Conservation (phyloP, 345 rosid genomes). For the Aegle marmelos region DNA sequence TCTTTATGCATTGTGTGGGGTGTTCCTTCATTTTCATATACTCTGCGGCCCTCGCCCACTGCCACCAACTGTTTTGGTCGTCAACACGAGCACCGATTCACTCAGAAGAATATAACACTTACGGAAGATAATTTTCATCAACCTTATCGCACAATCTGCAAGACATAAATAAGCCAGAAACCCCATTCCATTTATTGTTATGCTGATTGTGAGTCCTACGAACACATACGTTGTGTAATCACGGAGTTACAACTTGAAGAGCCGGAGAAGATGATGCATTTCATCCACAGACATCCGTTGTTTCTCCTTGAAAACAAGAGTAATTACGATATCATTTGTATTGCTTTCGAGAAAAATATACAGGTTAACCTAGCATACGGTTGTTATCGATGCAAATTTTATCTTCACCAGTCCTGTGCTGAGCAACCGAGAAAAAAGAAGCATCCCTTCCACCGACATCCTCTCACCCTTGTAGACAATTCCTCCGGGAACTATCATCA, state of each 20-base stretch:
- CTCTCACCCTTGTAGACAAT: not conserved
- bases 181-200: not conserved
- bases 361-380: not conserved
- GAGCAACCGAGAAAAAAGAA: not conserved
- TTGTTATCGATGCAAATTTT: not conserved
- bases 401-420: not conserved
- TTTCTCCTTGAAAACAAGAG: not conserved
- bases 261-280: not conserved
- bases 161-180: not conserved
- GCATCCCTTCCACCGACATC: not conserved
- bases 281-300: not conserved
- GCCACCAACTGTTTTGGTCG: no score
- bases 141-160: not conserved
- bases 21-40: no score
- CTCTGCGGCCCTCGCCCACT: no score
- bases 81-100: not conserved
- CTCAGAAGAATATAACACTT: not conserved
- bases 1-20: no score
- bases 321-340: not conserved
- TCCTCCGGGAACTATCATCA: not conserved
- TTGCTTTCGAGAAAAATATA: not conserved
- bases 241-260: not conserved
- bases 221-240: not conserved
- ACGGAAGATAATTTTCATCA: not conserved
- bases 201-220: not conserved